Evolutionary conservation across 2,329 filamentous ascomycete species (phyloP).

Genomic region (Akanthomyces dipterigenus): DNA sequence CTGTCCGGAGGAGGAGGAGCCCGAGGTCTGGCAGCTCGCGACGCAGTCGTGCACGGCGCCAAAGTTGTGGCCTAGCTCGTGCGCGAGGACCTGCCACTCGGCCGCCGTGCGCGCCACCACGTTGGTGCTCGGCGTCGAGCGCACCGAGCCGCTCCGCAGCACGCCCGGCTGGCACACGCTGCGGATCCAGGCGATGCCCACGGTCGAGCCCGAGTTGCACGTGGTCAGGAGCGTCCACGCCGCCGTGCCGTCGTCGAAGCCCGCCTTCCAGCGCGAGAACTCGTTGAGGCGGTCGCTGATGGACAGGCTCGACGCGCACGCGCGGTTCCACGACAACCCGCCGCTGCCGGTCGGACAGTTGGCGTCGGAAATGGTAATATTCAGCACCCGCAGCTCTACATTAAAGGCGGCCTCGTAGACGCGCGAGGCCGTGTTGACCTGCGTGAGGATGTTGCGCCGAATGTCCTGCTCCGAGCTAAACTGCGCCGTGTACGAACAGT

Average conservation of each 20-base stretch:
- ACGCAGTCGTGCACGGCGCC: conserved; percentile 86
- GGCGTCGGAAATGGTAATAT: conserved; percentile 64
- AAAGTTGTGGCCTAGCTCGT: conserved; percentile 82
- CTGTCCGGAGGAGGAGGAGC: conserved; percentile 31
- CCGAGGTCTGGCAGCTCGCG: conserved; percentile 44
- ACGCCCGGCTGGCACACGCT: conserved; percentile 61
- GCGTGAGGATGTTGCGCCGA: conserved; percentile 64
- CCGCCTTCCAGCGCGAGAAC: conserved; percentile 76
- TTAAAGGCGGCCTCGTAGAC: conserved; percentile 84
- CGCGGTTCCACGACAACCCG: conserved; percentile 65
- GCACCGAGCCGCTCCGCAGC: conserved; percentile 14
- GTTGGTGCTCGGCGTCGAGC: conserved; percentile 55
- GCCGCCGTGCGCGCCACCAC: conserved; percentile 69
- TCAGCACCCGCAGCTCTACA: conserved; percentile 75
- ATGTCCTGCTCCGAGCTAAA: conserved; percentile 58
- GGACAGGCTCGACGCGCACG: conserved; percentile 51
- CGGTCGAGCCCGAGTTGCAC: conserved; percentile 68
- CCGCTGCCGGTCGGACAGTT: conserved; percentile 60
- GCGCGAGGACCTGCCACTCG: conserved; percentile 86
- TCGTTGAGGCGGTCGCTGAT: conserved; percentile 70
- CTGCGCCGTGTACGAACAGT: conserved; percentile 70
- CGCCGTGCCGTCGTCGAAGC: conserved; percentile 63
- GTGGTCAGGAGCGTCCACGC: conserved; percentile 79
- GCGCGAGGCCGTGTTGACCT: conserved; percentile 76
- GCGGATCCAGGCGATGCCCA: conserved; percentile 82